A percentile compares a stretch with the other conserved stretches of the same genome.
These are phyloP conservation scores for Colletotrichum sp. DNA, from an alignment of 2,329 filamentous ascomycete genomes.

Conservation along the genomic window DNA sequence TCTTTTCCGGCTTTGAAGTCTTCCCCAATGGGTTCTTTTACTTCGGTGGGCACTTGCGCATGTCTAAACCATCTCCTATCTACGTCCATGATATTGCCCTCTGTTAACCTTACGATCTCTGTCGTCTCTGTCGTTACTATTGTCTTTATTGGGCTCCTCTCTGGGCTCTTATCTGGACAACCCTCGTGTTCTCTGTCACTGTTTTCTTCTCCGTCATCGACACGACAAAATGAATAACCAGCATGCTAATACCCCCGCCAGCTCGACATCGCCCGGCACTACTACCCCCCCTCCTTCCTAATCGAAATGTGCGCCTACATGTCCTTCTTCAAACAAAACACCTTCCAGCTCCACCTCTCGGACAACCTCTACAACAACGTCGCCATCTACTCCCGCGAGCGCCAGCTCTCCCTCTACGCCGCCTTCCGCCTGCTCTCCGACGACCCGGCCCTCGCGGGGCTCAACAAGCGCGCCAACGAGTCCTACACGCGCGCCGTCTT, in stretches of 20 bases:
- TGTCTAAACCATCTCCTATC: too few relatives aligned
- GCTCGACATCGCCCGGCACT: constrained; percentile 60
- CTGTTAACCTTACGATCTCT: too few relatives aligned
- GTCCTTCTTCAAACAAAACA: constrained; percentile 66
- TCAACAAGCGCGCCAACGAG: constrained; percentile 58
- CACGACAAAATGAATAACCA: too few relatives aligned
- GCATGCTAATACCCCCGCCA: background rate
- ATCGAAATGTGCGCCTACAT: constrained; percentile 64
- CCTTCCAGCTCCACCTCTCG: constrained; percentile 62
- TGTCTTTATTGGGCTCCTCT: too few relatives aligned
- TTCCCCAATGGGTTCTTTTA: too few relatives aligned
- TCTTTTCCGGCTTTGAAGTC: background rate
- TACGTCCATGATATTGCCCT: too few relatives aligned
- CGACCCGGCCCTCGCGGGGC: constrained; percentile 46
- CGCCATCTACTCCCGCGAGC: constrained; percentile 50
- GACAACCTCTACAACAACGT: constrained; percentile 61
- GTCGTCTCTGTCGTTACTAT: background rate
- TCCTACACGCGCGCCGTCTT: constrained; percentile 57
- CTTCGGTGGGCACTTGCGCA: fast-evolving
- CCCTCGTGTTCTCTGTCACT: too few relatives aligned
- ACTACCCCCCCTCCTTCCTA: constrained; percentile 58
- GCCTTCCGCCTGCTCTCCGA: constrained; percentile 60
- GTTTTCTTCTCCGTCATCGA: background rate
- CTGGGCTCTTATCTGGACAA: too few relatives aligned
- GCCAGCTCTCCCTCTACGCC: constrained; percentile 55